Evolutionary conservation across 192 early-diverging fungal genomes (phyloP).

Genomic region (Backusella westeae): DNA sequence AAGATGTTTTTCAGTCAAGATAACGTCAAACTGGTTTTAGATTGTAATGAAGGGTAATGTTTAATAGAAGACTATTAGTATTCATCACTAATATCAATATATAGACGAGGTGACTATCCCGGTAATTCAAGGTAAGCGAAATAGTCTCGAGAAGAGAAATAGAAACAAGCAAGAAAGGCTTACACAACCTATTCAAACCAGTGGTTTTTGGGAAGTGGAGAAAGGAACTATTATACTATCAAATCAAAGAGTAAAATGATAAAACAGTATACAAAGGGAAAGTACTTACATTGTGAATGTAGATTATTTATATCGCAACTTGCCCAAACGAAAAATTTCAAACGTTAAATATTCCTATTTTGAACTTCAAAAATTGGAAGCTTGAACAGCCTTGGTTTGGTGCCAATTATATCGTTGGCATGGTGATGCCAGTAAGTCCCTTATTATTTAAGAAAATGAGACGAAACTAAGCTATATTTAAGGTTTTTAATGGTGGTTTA

Average conservation of each 20-base stretch:
- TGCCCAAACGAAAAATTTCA: conserved; percentile 16
- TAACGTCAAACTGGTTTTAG: conserved; percentile 24
- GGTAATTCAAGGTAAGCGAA: conserved; percentile 28
- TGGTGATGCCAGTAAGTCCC: conserved; percentile 37
- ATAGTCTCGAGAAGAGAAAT: neutral
- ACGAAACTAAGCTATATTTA: no score
- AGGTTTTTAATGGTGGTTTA: conserved; percentile 41
- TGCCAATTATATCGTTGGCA: conserved; percentile 46
- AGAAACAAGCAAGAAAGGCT: neutral
- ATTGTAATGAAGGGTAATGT: conserved; percentile 30
- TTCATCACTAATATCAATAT: neutral
- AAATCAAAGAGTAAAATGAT: conserved; percentile 33
- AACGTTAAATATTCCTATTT: conserved; percentile 36
- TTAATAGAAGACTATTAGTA: neutral
- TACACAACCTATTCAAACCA: neutral
- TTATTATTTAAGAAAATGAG: no score
- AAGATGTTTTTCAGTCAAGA: conserved; percentile 35
- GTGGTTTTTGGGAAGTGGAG: conserved; percentile 22
- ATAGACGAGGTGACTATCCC: conserved; percentile 26
- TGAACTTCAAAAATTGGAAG: conserved; percentile 38
- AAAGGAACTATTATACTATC: conserved; percentile 32
- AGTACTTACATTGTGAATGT: neutral
- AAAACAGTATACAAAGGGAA: neutral
- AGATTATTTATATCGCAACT: conserved; percentile 32
- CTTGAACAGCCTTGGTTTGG: conserved; percentile 56